These are phyloP conservation scores for Perilla frutescens DNA, from an alignment of 257 asterid species.

Conservation along the genomic window DNA sequence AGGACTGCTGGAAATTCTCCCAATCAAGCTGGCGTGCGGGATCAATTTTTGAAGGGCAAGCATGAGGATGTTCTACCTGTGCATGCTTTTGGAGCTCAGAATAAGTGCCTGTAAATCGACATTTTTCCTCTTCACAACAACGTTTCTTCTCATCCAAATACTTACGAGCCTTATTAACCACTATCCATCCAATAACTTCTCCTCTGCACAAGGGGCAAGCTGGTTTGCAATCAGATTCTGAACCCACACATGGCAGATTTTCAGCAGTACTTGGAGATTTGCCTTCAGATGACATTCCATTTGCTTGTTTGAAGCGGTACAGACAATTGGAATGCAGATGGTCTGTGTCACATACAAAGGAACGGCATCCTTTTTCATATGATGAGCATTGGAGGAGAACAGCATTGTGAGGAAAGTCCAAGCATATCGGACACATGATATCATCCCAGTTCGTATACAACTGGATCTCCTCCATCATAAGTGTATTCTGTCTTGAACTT, in stretches of 20 bases:
- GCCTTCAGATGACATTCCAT: slow-evolving; percentile 49
- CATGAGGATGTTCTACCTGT: slow-evolving; percentile 73
- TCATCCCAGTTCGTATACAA: slow-evolving; percentile 70
- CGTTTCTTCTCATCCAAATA: slow-evolving; percentile 71
- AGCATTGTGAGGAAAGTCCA: slow-evolving; percentile 80
- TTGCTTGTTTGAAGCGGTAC: slow-evolving; percentile 77
- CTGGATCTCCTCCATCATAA: slow-evolving; percentile 65
- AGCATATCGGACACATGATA: slow-evolving; percentile 79
- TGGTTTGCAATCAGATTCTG: slow-evolving; percentile 52
- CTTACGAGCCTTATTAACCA: slow-evolving; percentile 64
- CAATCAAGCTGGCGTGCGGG: slow-evolving; percentile 87
- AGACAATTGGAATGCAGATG: slow-evolving; percentile 85
- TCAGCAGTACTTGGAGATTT: slow-evolving; percentile 47
- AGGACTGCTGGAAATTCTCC: slow-evolving; percentile 89
- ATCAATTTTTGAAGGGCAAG: slow-evolving; percentile 79
- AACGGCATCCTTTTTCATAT: slow-evolving; percentile 70
- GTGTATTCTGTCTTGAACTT: slow-evolving; percentile 30
- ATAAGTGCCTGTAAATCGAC: slow-evolving; percentile 66
- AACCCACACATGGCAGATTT: slow-evolving; percentile 32
- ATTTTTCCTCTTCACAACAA: slow-evolving; percentile 73
- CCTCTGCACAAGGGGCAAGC: slow-evolving; percentile 88
- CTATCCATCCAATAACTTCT: slow-evolving; percentile 78
- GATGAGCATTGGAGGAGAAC: slow-evolving; percentile 89
- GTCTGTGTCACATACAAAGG: slow-evolving; percentile 81
- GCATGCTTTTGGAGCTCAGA: slow-evolving; percentile 76